phyloP scores from a whole-genome alignment of 2,329 filamentous ascomycete genomes.

The Trichoderma lentiforme region DNA sequence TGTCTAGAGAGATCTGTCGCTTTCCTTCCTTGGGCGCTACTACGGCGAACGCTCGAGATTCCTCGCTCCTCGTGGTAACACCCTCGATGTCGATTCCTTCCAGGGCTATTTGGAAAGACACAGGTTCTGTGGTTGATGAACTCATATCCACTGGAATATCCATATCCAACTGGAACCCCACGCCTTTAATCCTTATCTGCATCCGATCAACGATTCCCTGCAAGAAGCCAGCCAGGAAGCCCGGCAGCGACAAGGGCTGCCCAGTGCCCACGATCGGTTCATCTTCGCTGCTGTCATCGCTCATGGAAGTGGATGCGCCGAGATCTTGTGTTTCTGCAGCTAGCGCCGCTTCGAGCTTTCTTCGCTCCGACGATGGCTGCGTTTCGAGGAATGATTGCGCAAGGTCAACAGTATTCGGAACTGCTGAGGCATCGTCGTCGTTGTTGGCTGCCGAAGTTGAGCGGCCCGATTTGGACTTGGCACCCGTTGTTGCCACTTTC shows the following conservation, averaged over 20 bases:
- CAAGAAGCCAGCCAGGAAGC: slow-evolving; percentile 67
- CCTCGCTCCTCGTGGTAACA: slow-evolving; percentile 46
- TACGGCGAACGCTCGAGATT: slow-evolving; percentile 35
- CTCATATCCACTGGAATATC: slow-evolving; percentile 50
- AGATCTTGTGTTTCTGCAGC: slow-evolving; percentile 60
- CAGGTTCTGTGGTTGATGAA: slow-evolving; percentile 47
- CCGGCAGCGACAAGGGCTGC: slow-evolving; percentile 64
- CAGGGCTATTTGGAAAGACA: slow-evolving; percentile 64
- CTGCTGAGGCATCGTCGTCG: slow-evolving; percentile 32
- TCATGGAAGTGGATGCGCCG: slow-evolving; percentile 57
- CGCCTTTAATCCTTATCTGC: slow-evolving; percentile 61
- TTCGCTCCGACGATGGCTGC: slow-evolving; percentile 63
- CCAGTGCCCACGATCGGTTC: slow-evolving; percentile 65
- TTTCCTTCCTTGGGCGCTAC: slow-evolving; percentile 57
- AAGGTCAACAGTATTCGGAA: slow-evolving; percentile 69
- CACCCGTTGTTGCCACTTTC: slow-evolving; percentile 43
- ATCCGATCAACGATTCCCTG: slow-evolving; percentile 71
- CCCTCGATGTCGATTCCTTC: slow-evolving; percentile 65
- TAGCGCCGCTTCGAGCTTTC: slow-evolving; percentile 66
- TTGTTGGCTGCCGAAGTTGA: slow-evolving; percentile 29
- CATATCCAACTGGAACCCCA: slow-evolving; percentile 65
- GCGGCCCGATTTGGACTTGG: slow-evolving; percentile 42
- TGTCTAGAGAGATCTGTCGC: slow-evolving; percentile 60
- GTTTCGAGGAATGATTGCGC: slow-evolving; percentile 76
- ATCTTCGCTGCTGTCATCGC: slow-evolving; percentile 61